Conservation (phyloP, 2,329 filamentous ascomycete species). For the Trichoderma breve region DNA sequence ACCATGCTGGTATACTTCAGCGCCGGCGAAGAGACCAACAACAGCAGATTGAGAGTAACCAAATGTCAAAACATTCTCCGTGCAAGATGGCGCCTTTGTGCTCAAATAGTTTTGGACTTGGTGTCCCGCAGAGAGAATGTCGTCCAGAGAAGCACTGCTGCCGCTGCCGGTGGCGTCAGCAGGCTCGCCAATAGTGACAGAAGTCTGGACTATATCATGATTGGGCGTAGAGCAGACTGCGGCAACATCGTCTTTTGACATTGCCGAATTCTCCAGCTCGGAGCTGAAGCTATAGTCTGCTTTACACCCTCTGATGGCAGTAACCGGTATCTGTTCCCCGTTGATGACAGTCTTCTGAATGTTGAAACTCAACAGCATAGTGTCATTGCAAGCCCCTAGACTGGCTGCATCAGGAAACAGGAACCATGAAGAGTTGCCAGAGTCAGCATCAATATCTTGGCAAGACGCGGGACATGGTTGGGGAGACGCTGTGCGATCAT, state of each 20-base stretch:
- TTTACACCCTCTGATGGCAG: conserved; percentile 5
- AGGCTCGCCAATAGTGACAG: conserved; percentile 6
- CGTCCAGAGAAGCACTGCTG: background rate
- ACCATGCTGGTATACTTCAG: conserved; percentile 27
- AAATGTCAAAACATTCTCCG: conserved; percentile 21
- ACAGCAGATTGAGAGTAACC: conserved; percentile 21
- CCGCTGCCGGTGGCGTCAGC: background rate
- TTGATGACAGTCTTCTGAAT: background rate
- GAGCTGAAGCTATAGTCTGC: background rate
- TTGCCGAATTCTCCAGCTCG: background rate
- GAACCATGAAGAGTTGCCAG: background rate
- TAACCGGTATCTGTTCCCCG: background rate
- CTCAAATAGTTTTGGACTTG: conserved; percentile 12
- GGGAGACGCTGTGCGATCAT: background rate
- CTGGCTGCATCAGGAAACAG: conserved; percentile 10
- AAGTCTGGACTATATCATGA: background rate
- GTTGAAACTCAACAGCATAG: background rate
- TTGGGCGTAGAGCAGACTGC: conserved; percentile 16
- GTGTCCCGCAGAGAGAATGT: conserved; percentile 3
- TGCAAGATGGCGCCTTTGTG: conserved; percentile 20
- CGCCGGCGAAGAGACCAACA: conserved; percentile 26
- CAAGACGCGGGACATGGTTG: conserved; percentile 8
- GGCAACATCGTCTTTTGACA: conserved; percentile 4
- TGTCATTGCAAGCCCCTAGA: conserved; percentile 10
- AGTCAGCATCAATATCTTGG: background rate